Base-by-base conservation (phyloP, 768 basidiomycete species). In the Kwoniella pini region DNA sequence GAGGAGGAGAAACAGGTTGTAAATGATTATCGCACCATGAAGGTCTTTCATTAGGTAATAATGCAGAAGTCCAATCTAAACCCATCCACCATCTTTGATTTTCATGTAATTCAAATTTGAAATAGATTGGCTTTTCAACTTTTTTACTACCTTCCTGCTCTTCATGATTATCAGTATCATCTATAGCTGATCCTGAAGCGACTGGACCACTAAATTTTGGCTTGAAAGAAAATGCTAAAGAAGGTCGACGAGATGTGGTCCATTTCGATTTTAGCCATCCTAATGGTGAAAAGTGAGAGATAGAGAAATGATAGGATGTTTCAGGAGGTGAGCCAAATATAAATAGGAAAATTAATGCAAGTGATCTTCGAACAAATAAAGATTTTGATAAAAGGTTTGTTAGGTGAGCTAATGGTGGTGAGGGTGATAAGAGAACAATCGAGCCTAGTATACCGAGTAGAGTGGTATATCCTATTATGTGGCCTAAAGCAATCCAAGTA, bases 31-130 rank as follows among this genome's bases (percentile, higher is more conserved):
- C 81, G 81, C 66, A 83, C 93, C 92, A 97, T 1, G 90, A 89
- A 0, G 93, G 91, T 4, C 92, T 86, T 71, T 97, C 93, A 17
- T 84, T 84, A 0, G 93, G 93, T 15, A 96, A 84, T 7, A 97
- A 84, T 0, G 92, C 91, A 2, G 90, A 88, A 1, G 93, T 95
- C 90, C 90, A 97, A 79, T 96, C 93, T 43, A 97, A 84, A 12
- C 89, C 92, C 85, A 97, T 86, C 93, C 93, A 97, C 93, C 93
- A 95, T 5, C 93, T 84, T 79, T 96, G 92, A 78, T 95, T 95
- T 78, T 96, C 92, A 73, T 90, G 87, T 11, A 94, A 80, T n/a
- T 88, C 90, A 72, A 94, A 94, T 46, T 89, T 82, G 80, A 94
- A 93, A 51, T 75, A 76, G 1, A 79, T 66, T 10, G 77, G 76